A percentile compares a stretch with the other conserved stretches of the same genome.
These are phyloP conservation scores for Melocanna baccifera DNA, from an alignment of 176 grass and related monocot genomes.

Conservation along the genomic window DNA sequence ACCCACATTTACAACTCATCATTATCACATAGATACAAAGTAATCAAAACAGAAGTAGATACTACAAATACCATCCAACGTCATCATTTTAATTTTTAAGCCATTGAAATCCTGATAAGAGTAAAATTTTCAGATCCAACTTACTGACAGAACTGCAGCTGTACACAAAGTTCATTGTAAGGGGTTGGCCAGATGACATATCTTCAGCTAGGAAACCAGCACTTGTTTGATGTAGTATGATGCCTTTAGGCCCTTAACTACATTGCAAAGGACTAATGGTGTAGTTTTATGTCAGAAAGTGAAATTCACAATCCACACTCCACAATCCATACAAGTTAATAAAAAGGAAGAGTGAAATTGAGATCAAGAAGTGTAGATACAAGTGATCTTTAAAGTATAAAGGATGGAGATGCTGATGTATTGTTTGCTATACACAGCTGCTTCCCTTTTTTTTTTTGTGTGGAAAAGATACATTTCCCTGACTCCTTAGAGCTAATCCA, in stretches of 20 bases:
- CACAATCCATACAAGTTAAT: not conserved
- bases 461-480: slow-evolving; percentile 34
- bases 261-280: not conserved
- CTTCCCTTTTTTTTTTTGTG: slow-evolving; percentile 24
- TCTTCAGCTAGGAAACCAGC: not conserved
- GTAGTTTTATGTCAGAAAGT: not conserved
- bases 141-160: not conserved
- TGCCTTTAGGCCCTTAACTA: too few relatives aligned
- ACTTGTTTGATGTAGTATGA: not conserved
- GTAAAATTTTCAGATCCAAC: not conserved
- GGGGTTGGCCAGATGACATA: not conserved
- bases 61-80: not conserved
- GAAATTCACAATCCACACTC: not conserved
- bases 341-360: not conserved
- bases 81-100: not conserved
- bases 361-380: slow-evolving; percentile 22
- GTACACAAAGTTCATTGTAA: not conserved
- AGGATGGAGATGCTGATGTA: slow-evolving; percentile 13
- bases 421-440: slow-evolving; percentile 50
- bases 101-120: not conserved
- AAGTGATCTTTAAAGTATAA: slow-evolving; percentile 21
- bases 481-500: slow-evolving; percentile 8
- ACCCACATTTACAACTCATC: not conserved
- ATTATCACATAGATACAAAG: not conserved
- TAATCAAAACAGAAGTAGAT: not conserved